Conservation (phyloP, 1,139 yeast genomes). For the Diutina sp. region DNA sequence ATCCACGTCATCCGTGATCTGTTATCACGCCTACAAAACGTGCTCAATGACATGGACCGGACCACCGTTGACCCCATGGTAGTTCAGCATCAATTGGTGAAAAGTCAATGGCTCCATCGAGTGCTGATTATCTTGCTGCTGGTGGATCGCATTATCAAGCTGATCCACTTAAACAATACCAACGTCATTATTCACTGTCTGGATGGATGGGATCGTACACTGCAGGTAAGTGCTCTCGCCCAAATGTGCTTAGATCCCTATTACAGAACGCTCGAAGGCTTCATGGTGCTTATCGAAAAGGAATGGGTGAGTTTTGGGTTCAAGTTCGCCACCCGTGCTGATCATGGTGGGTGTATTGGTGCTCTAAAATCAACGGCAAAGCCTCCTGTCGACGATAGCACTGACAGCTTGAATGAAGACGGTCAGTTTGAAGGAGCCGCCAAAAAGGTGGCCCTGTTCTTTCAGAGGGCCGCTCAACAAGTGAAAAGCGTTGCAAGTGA, state of each 20-base stretch:
- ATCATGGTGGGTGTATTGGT: conserved; percentile 47
- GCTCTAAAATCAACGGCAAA: conserved; percentile 10
- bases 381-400: not conserved
- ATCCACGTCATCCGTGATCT: conserved; percentile 93
- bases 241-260: conserved; percentile 87
- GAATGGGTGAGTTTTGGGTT: conserved; percentile 97
- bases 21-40: conserved; percentile 45
- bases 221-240: conserved; percentile 75
- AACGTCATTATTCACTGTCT: conserved; percentile 87
- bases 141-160: conserved; percentile 65
- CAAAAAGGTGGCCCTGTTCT: conserved; percentile 14
- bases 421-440: conserved; percentile 3
- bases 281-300: conserved; percentile 74
- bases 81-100: conserved; percentile 35
- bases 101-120: conserved; percentile 74
- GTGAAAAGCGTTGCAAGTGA: conserved; percentile 24
- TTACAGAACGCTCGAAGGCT: conserved; percentile 78
- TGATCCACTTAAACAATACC: conserved; percentile 69
- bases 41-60: conserved; percentile 59
- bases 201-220: conserved; percentile 97
- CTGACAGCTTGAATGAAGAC: not conserved
- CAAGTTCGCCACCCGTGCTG: conserved; percentile 73
- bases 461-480: conserved; percentile 31
- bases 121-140: conserved; percentile 59
- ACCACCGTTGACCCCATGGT: conserved; percentile 13